These are phyloP conservation scores for Dendrobium chrysotoxum DNA, from an alignment of 106 monocot species.

Conservation along the genomic window DNA sequence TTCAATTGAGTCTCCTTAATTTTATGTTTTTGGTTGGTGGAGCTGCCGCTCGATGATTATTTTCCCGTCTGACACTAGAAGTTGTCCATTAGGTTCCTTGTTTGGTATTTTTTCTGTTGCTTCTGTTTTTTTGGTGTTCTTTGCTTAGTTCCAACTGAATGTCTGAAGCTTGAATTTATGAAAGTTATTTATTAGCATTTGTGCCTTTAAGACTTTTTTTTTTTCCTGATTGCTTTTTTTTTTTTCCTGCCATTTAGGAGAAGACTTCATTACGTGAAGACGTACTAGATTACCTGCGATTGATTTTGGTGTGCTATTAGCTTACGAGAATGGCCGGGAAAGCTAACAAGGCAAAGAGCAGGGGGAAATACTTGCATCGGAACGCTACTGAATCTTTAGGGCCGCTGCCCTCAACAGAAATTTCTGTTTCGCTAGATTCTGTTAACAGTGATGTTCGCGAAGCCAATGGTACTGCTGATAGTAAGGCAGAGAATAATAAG, in stretches of 20 bases:
- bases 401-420: neutral
- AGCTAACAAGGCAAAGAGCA: slow-evolving; percentile 9
- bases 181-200: neutral
- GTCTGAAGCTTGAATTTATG: neutral
- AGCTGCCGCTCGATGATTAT: neutral
- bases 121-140: neutral
- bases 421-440: neutral
- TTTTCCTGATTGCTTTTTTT: neutral
- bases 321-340: slow-evolving; percentile 1
- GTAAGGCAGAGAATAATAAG: neutral
- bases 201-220: neutral
- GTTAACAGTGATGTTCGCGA: neutral
- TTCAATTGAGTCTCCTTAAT: neutral
- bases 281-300: neutral
- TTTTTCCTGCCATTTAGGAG: neutral
- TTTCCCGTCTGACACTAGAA: neutral
- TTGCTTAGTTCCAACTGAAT: neutral
- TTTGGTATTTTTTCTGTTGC: neutral
- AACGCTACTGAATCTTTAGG: neutral
- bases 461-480: neutral
- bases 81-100: neutral
- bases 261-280: neutral
- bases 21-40: neutral
- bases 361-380: slow-evolving; percentile 5
- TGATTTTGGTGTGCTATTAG: neutral